Percentiles rank a stretch among this genome's conserved stretches.
Evolutionary conservation across 768 basidiomycete genomes (phyloP).

Genomic region (Pleurotus citrinopileatus): DNA sequence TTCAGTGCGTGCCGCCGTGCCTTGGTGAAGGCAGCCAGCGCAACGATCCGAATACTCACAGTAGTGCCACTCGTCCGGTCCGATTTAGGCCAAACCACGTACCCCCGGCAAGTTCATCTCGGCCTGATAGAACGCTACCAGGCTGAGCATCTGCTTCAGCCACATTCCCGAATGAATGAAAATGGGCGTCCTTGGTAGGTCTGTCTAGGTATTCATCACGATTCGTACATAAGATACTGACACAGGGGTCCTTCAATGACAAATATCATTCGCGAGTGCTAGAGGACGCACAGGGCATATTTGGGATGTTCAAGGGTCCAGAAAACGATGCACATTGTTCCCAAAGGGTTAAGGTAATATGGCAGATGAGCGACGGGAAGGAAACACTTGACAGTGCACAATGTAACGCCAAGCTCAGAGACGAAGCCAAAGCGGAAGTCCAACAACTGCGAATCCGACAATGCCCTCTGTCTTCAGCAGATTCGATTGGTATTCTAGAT

Average conservation of each 20-base stretch:
- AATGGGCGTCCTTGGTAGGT: conserved; percentile 63
- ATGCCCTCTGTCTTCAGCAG: no score
- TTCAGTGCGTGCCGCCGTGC: conserved; percentile 9
- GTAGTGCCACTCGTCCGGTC: conserved; percentile 62
- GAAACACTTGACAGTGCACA: background rate
- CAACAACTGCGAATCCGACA: background rate
- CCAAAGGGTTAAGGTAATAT: conserved; percentile 13
- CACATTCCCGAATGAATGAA: conserved; percentile 58
- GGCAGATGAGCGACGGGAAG: conserved; percentile 13
- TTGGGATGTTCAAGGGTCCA: conserved; percentile 76
- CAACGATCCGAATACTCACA: conserved; percentile 47
- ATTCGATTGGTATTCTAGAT: no score
- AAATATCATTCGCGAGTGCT: conserved; percentile 13
- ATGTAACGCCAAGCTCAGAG: no score
- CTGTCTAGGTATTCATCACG: conserved; percentile 72
- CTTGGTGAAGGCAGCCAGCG: conserved; percentile 14
- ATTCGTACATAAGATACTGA: conserved; percentile 71
- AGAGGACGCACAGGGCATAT: conserved; percentile 68
- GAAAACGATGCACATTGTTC: conserved; percentile 72
- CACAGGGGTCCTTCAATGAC: background rate
- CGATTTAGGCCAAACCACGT: conserved; percentile 79
- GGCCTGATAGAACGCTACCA: conserved; percentile 63
- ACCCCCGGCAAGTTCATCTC: conserved; percentile 71
- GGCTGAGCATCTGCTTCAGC: conserved; percentile 17
- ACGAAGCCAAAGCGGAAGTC: background rate